Percentiles rank a stretch among this genome's conserved stretches.
phyloP scores from a whole-genome alignment of 441 rosid genomes.

The Flueggea neowawraea region DNA sequence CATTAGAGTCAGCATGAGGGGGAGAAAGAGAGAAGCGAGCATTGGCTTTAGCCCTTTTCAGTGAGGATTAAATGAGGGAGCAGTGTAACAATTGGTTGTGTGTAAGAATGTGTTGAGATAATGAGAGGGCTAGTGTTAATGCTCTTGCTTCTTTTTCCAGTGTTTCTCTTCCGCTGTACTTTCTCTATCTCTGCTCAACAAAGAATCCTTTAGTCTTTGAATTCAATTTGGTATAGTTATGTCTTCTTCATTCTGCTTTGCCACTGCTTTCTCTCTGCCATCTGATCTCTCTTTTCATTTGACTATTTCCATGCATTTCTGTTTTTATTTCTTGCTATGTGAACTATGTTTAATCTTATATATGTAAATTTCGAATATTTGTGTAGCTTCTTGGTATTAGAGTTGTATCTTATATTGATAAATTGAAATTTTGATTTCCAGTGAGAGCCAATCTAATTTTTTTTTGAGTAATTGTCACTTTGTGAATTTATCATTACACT shows the following conservation, averaged over 20 bases:
- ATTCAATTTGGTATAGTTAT: not conserved
- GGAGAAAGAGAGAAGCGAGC: conserved; percentile 27
- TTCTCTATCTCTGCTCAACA: not conserved
- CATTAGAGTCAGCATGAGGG: not conserved
- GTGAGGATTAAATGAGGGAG: conserved; percentile 18
- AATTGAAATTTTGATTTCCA: too few relatives aligned
- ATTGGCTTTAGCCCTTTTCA: conserved; percentile 54
- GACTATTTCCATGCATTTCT: too few relatives aligned
- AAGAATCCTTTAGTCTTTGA: not conserved
- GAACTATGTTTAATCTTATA: too few relatives aligned
- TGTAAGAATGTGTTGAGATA: not conserved
- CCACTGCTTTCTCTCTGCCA: too few relatives aligned
- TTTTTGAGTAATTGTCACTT: too few relatives aligned
- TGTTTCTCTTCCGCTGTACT: conserved; percentile 22
- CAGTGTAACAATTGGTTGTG: conserved; percentile 6
- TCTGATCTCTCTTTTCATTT: too few relatives aligned
- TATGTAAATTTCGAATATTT: too few relatives aligned
- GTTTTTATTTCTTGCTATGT: too few relatives aligned
- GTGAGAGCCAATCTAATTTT: too few relatives aligned
- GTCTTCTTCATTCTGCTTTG: not conserved
- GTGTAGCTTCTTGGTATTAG: too few relatives aligned
- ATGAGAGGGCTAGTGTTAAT: conserved; percentile 51
- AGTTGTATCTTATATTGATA: too few relatives aligned
- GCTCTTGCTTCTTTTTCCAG: conserved; percentile 51
- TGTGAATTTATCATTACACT: too few relatives aligned